Base-by-base conservation (phyloP, 2,329 filamentous ascomycete species). In the Pezicula neosporulosa region DNA sequence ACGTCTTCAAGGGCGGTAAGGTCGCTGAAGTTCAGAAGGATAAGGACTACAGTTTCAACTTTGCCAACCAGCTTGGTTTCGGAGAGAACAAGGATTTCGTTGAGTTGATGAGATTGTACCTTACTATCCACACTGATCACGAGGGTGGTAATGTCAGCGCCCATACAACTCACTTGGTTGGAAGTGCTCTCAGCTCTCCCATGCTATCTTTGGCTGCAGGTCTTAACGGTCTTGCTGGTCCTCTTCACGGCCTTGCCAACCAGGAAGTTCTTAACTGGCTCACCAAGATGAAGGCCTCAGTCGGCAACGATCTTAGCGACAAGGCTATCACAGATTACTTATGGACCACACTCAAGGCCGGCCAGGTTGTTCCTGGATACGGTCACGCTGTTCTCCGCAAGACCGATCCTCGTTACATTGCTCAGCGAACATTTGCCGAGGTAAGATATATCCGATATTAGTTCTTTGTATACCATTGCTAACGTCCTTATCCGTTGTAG, bases 1-100 rank as follows among this genome's bases (percentile, higher is more conserved):
- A 99, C 75, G 87, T 97, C 73, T 99, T 96, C 90, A 97, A 97
- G 86, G 94, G 96, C 70, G 94, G 94, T 78, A 97, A 97, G 87
- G 93, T 99, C 63, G 89, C 90, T 55, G 73, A 91, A 50, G 84
- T 96, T 72, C 87, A 97, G 82, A 95, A 96, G 83, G 93, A 97
- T 80, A 94, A 97, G 89, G 94, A 99, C 73, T 99, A 97, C 81
- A 83, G 87, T 66, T 99, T 87, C 89, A 99, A 99, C 88, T 89
- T 99, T 73, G 92, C 94, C 77, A 97, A 97, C 86, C 91, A 96
- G 85, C 90, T 99, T 66, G 94, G 94, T 68, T 99, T 94, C 73
- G 89, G 89, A 66, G 85, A 87, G 68, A 97, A 99, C 85, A 80
- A 83, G 67, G 93, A 97, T 82, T 99, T 99, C 67, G 79, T 99